These are phyloP conservation scores for Fragilaria radians DNA, from an alignment of 108 stramenopile species.

Conservation along the genomic window DNA sequence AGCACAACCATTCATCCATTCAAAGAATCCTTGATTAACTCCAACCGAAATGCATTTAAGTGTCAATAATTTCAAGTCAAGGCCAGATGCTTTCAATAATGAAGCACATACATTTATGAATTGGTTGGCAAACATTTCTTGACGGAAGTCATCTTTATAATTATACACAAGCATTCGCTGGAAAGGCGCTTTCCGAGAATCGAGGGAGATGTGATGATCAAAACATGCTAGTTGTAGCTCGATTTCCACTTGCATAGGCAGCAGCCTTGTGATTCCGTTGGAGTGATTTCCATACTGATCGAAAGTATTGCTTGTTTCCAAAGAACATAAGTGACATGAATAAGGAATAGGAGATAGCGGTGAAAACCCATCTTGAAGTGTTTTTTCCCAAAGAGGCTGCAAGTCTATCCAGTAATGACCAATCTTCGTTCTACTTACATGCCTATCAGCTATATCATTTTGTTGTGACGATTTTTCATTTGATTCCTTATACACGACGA, in stretches of 20 bases:
- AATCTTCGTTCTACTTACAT: slow-evolving; percentile 25
- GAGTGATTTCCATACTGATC: slow-evolving; percentile 58
- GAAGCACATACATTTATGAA: slow-evolving; percentile 68
- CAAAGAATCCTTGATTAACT: slow-evolving; percentile 67
- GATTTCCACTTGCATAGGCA: slow-evolving; percentile 34
- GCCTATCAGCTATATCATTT: slow-evolving; percentile 10
- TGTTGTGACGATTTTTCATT: slow-evolving; percentile 11
- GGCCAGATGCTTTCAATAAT: slow-evolving; percentile 68
- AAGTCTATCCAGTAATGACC: slow-evolving; percentile 69
- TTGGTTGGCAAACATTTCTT: slow-evolving; percentile 80
- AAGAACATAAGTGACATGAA: slow-evolving; percentile 18
- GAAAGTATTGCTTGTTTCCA: slow-evolving; percentile 51
- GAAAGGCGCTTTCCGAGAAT: no score
- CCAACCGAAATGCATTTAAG: slow-evolving; percentile 76
- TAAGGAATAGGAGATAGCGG: slow-evolving; percentile 9
- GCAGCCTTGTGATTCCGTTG: background rate
- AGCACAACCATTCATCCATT: slow-evolving; percentile 78
- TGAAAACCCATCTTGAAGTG: no score
- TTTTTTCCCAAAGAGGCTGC: slow-evolving; percentile 36
- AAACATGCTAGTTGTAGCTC: slow-evolving; percentile 47
- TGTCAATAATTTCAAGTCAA: slow-evolving; percentile 75
- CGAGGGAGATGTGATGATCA: no score
- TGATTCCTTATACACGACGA: slow-evolving; percentile 33
- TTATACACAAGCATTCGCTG: slow-evolving; percentile 79
- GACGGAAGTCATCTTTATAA: slow-evolving; percentile 80